phyloP scores from a whole-genome alignment of 805 yeast genomes.

The Kodamaea restingae region DNA sequence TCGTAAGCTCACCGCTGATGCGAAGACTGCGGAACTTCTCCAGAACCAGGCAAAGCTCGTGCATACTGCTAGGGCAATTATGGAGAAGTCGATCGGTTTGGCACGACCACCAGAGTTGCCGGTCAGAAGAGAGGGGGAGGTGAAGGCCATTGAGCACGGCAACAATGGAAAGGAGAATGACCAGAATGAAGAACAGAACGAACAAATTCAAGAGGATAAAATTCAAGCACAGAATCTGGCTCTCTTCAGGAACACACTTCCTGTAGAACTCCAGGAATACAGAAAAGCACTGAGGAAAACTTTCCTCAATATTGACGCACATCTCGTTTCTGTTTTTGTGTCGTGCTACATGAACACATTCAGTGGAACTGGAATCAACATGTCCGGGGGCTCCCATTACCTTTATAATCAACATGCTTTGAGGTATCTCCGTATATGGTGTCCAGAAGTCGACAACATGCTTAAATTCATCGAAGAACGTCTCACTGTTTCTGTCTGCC shows the following conservation, averaged over 20 bases:
- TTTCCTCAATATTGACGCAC: slow-evolving; percentile 29
- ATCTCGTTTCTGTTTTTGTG: slow-evolving; percentile 28
- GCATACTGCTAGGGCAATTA: slow-evolving; percentile 24
- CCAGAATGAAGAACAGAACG: too few species aligned
- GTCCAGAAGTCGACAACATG: slow-evolving; percentile 28
- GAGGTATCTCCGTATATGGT: slow-evolving; percentile 28
- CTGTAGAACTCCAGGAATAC: slow-evolving; percentile 14
- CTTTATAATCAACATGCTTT: slow-evolving; percentile 29
- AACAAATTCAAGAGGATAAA: too few species aligned
- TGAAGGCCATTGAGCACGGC: too few species aligned
- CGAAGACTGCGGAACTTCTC: slow-evolving; percentile 21
- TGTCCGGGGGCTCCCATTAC: slow-evolving; percentile 26
- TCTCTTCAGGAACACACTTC: too few species aligned
- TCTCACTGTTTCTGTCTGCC: background rate
- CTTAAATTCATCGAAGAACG: slow-evolving; percentile 4
- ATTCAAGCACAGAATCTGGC: too few species aligned
- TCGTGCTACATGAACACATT: slow-evolving; percentile 25
- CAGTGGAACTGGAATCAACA: slow-evolving; percentile 25
- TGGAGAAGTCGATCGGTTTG: slow-evolving; percentile 21
- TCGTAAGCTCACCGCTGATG: slow-evolving; percentile 14
- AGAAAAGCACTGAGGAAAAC: slow-evolving; percentile 14
- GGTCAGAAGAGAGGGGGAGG: too few species aligned
- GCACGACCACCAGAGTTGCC: slow-evolving; percentile 37
- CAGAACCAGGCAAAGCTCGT: slow-evolving; percentile 27
- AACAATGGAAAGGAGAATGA: too few species aligned